Percentiles rank a stretch among this genome's conserved stretches.
Evolutionary conservation across 345 rosid genomes (phyloP).

Genomic region (Physaria fendleri): DNA sequence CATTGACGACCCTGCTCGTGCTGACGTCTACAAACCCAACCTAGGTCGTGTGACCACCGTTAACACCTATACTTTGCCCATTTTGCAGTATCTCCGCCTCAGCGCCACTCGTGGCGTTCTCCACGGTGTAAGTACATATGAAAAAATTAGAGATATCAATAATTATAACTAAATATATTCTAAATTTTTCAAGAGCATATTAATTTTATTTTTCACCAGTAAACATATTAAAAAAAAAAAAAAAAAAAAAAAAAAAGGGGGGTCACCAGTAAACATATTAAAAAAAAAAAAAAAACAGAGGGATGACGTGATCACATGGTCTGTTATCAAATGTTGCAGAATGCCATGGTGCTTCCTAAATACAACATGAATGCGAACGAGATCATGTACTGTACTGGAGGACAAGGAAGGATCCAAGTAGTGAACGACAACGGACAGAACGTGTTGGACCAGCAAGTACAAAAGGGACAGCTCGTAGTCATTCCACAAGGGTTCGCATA

Average conservation of each 20-base stretch:
- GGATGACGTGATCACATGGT: not conserved
- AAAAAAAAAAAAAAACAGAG: too few species aligned
- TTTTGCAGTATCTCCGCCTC: conserved; percentile 45
- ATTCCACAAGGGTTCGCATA: conserved; percentile 65
- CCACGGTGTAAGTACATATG: conserved; percentile 19
- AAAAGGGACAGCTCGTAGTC: conserved; percentile 53
- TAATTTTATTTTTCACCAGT: not conserved
- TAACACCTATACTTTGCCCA: conserved; percentile 59
- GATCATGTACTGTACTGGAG: conserved; percentile 49
- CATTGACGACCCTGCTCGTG: conserved; percentile 52
- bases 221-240: not conserved
- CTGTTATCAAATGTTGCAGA: conserved; percentile 29
- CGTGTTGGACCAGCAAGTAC: conserved; percentile 48
- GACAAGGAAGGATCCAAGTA: conserved; percentile 50
- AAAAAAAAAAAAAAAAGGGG: too few species aligned
- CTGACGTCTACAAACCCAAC: conserved; percentile 49
- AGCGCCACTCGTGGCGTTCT: conserved; percentile 46
- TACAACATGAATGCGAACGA: conserved; percentile 68
- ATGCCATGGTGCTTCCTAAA: conserved; percentile 51
- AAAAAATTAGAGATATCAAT: not conserved
- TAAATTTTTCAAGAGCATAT: not conserved
- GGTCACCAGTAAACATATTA: not conserved
- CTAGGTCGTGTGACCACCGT: conserved; percentile 49
- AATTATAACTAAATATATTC: not conserved
- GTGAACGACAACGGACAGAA: conserved; percentile 52